These are phyloP conservation scores for Capronia americana DNA, from an alignment of 2,329 filamentous ascomycete genomes.

Conservation along the genomic window DNA sequence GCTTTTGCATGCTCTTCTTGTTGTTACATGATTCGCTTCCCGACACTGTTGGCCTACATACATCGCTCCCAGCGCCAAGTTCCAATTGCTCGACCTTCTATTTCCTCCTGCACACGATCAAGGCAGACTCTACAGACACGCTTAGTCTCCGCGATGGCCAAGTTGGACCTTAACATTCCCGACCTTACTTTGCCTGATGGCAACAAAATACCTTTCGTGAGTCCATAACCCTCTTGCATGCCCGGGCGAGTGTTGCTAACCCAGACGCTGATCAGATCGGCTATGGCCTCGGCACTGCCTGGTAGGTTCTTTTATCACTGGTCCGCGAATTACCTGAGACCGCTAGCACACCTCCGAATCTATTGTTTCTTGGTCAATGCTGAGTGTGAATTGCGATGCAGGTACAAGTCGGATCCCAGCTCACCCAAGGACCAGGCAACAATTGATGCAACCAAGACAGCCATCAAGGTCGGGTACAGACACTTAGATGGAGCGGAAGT, in stretches of 20 bases:
- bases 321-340: not conserved
- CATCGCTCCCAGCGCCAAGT: slow-evolving; percentile 8
- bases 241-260: not conserved
- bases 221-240: slow-evolving; percentile 2
- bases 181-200: slow-evolving; percentile 39
- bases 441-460: slow-evolving; percentile 63
- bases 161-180: slow-evolving; percentile 38
- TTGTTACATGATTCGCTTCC: slow-evolving; percentile 16
- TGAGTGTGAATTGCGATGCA: not conserved
- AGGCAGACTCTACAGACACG: not conserved
- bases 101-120: not conserved
- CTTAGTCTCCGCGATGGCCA: slow-evolving; percentile 36
- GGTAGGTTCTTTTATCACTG: slow-evolving; percentile 44
- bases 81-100: not conserved
- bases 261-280: slow-evolving; percentile 53
- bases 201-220: slow-evolving; percentile 39
- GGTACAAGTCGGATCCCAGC: slow-evolving; percentile 58
- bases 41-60: slow-evolving; percentile 4
- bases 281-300: slow-evolving; percentile 69
- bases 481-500: slow-evolving; percentile 70
- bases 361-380: not conserved
- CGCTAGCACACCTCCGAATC: not conserved
- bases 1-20: slow-evolving; percentile 5
- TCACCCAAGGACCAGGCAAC: slow-evolving; percentile 59
- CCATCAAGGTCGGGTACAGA: slow-evolving; percentile 64